Base-by-base conservation (phyloP, 805 yeast species). In the Metschnikowia peoriensis region DNA sequence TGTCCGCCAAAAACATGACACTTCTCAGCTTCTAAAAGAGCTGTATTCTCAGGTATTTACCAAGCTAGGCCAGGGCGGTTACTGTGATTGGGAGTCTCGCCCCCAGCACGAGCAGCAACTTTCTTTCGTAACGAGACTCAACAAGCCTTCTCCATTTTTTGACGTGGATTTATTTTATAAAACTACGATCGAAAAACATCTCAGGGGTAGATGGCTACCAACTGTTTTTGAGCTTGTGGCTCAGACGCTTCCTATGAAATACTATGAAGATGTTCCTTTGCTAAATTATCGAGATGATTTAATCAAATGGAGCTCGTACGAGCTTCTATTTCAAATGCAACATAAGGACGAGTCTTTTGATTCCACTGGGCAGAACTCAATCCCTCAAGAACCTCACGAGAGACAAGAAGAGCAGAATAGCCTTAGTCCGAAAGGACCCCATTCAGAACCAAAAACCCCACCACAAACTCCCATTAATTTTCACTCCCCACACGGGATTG, bases 141-240 rank as follows among this genome's bases (percentile, higher is more conserved):
- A 64, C 46, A 54, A 47, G 16, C 52, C 57, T 4, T 39, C 58
- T 1, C 44, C 49, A 5, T 50, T 38, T 28, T 42, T 41, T 10
- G 49, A 49, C 28, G 51, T 50, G 52, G 35, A 43, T 14, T 39
- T 42, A 14, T 59, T 42, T 32, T 58, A 49, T 35, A 41, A 48
- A 7, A 32, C 47, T 29, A 38, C 14, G 5, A 50, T 58, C 16
- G 15, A 38, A 9, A 55, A 45, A 4, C 27, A n/a, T 4, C 43
- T 56, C 4, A 41, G 39, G 8, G 48, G 47, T 3, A 47, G 51
- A 1, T 38, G 49, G 2, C 60, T 63, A 34, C 72, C 72, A 4
- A 70, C 76, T 0, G 38, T 61, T 1, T 71, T 66, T 48, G 65
- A 66, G 28, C 47, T 64, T 28, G 64, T 71, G 2, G 70, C 66